These are phyloP conservation scores for Solanum acaule DNA, from an alignment of 257 asterid species.

Conservation along the genomic window DNA sequence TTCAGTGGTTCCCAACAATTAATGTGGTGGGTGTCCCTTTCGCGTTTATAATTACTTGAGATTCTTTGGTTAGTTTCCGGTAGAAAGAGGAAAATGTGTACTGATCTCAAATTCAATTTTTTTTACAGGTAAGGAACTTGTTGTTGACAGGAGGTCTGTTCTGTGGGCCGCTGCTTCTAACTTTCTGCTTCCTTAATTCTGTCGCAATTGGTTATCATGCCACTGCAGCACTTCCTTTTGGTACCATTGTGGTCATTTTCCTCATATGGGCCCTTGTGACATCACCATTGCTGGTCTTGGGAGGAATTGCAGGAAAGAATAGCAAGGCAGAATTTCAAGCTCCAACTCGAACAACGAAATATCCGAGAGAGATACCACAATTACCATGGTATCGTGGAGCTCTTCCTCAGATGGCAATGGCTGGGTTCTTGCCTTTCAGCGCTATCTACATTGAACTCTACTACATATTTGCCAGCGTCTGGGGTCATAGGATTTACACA, in stretches of 20 bases:
- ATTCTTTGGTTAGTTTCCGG: not conserved
- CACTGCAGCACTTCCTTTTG: constrained; percentile 24
- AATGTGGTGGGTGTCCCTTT: not conserved
- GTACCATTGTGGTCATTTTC: constrained; percentile 19
- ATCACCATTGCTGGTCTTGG: constrained; percentile 24
- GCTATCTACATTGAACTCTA: constrained; percentile 22
- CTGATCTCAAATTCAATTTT: not conserved
- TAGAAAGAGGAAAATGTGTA: not conserved
- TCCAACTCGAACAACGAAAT: constrained; percentile 22
- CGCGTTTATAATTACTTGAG: not conserved
- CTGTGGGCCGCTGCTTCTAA: constrained; percentile 20
- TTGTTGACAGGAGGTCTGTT: constrained; percentile 18
- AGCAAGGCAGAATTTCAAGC: constrained; percentile 23
- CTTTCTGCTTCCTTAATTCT: constrained; percentile 23
- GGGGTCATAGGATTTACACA: constrained; percentile 28
- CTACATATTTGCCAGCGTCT: constrained; percentile 26
- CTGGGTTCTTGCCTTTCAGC: constrained; percentile 26
- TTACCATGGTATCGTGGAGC: constrained; percentile 22
- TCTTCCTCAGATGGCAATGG: constrained; percentile 31
- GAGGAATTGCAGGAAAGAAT: constrained; percentile 25
- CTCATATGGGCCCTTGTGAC: constrained; percentile 26
- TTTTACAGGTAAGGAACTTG: constrained; percentile 18
- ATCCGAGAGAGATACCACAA: constrained; percentile 24
- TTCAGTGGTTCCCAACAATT: not conserved
- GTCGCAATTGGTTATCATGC: constrained; percentile 21